These are phyloP conservation scores for Suillus occidentalis DNA, from an alignment of 768 basidiomycete genomes.

Conservation along the genomic window DNA sequence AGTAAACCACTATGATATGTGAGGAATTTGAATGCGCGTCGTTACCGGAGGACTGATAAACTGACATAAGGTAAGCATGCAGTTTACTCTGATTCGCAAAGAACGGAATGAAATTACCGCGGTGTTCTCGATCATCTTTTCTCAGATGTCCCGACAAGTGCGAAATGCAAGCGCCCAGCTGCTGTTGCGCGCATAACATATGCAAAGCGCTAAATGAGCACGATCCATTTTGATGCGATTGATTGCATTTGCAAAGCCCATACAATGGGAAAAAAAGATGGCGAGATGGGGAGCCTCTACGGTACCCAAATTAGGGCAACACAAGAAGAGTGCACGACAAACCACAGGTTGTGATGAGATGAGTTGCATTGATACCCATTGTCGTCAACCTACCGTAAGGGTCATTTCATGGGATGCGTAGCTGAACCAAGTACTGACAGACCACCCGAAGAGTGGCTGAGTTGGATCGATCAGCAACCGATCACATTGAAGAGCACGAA, in stretches of 20 bases:
- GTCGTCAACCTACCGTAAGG: not conserved
- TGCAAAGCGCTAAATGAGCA: not conserved
- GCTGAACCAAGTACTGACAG: not conserved
- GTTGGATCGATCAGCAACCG: not conserved
- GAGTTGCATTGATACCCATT: not conserved
- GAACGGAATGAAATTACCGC: not conserved
- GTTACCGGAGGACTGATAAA: not conserved
- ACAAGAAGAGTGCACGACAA: not conserved
- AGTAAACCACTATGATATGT: not conserved
- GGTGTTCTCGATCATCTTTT: not conserved
- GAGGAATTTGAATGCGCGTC: not conserved
- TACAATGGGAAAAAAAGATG: not conserved
- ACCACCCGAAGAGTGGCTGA: not conserved
- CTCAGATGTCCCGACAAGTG: not conserved
- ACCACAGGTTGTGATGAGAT: not conserved
- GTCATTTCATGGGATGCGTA: too few species aligned
- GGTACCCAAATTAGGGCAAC: not conserved
- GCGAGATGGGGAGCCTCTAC: not conserved
- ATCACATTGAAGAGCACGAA: not conserved
- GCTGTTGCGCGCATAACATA: not conserved
- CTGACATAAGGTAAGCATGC: not conserved
- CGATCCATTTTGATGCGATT: not conserved
- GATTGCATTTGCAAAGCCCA: not conserved
- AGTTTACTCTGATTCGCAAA: not conserved
- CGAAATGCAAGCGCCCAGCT: not conserved